Base-by-base conservation (phyloP, 2,329 filamentous ascomycete genomes). In the Microthyrium microscopicum region DNA sequence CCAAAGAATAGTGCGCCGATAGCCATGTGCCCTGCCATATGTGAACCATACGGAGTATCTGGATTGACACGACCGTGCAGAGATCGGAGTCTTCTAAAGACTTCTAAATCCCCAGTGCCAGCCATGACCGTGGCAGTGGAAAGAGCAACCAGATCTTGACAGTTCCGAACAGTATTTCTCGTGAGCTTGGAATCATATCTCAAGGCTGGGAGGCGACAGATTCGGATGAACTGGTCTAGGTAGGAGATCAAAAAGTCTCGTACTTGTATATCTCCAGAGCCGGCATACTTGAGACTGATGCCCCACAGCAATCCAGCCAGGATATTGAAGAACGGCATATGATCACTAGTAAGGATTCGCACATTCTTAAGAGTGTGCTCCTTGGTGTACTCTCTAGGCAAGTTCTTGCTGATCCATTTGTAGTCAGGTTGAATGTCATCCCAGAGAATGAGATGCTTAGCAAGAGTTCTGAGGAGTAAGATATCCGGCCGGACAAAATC, bases 401-500 rank as follows among this genome's bases (percentile, higher is more conserved):
- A 61, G 40, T 74, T 85, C 21, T 62, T 61, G 34, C 72, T 61
- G 32, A 95, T 71, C 84, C 87, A 98, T 13, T 66, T 60, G 41
- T 75, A 65, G 2, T 64, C 73, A 1, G 81, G 74, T 38, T 74
- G 62, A 33, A 98, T 89, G 38, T 71, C 64, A 41, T 78, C 78
- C 89, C 89, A 98, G 58, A 95, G 72, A 42, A 98, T 93, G 25
- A 98, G 53, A 50, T 95, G 83, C 49, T 78, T 82, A 8, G 89
- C 79, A 20, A 95, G 64, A 0, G 87, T 94, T 13, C 89, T 75
- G 8, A 98, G 64, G 5, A 98, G 70, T 41, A 98, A 77, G 26
- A 94, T 75, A 49, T 98, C 89, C 0, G 89, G 89, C 3, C 89
- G 74, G 13, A 95, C 77, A 49, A 95, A 94, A 51, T 95, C 89